Evolutionary conservation across 192 early-diverging fungal genomes (phyloP).

Genomic region (Umbelopsis sp.): DNA sequence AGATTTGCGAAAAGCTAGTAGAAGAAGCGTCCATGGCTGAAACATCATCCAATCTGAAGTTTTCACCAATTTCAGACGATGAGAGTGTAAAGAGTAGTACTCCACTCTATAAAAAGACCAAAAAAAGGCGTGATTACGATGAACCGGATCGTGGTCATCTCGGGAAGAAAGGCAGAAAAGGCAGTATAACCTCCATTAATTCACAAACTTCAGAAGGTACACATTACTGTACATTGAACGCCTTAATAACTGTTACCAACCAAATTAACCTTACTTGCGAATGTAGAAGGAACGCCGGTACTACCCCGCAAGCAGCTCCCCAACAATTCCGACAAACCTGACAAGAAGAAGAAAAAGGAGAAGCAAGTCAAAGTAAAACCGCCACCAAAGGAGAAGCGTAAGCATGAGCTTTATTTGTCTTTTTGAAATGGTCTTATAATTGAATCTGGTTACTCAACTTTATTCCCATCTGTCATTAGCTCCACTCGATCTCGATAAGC

Average conservation of each 20-base stretch:
- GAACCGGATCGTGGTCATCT: constrained; percentile 24
- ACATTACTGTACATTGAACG: not conserved
- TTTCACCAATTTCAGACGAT: constrained; percentile 10
- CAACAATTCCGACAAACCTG: constrained; percentile 13
- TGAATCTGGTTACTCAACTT: not conserved
- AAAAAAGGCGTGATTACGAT: constrained; percentile 17
- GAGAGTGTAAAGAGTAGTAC: constrained; percentile 16
- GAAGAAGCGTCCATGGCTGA: constrained; percentile 13
- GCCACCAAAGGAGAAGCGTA: constrained; percentile 52
- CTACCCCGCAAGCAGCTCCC: constrained; percentile 17
- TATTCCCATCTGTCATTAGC: constrained; percentile 23
- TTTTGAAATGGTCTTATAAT: not conserved
- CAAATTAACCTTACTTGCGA: not conserved
- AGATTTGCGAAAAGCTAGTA: constrained; percentile 7
- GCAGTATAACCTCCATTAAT: not conserved
- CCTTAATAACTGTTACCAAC: not conserved
- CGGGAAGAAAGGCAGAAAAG: constrained; percentile 13
- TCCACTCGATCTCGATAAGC: constrained; percentile 87
- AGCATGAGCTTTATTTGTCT: not conserved
- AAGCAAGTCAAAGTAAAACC: constrained; percentile 51
- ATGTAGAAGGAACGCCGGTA: constrained; percentile 12
- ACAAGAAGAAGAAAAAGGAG: constrained; percentile 52
- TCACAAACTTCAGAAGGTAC: constrained; percentile 10
- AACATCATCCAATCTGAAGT: not conserved
- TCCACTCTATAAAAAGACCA: constrained; percentile 20